phyloP scores from a whole-genome alignment of 352 stramenopile genomes.

The Phytophthora podocarpi region DNA sequence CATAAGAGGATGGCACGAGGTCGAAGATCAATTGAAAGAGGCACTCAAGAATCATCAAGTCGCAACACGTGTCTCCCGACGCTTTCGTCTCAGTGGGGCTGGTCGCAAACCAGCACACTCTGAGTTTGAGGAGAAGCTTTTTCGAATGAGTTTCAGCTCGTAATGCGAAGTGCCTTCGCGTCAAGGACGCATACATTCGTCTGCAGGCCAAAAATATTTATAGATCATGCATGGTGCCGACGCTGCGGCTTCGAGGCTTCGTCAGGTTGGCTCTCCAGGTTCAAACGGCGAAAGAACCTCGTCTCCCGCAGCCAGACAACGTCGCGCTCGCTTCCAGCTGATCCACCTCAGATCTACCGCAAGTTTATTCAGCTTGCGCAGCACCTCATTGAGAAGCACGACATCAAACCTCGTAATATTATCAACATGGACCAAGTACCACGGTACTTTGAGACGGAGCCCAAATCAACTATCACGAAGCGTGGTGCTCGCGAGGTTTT shows the following conservation, averaged over 20 bases:
- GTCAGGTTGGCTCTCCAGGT: neutral
- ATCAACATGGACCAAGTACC: too few relatives aligned
- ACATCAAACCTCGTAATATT: constrained; percentile 3
- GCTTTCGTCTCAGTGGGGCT: neutral
- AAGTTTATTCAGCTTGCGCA: constrained; percentile 7
- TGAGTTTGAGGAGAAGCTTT: neutral
- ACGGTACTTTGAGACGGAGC: constrained; percentile 11
- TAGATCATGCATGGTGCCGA: neutral
- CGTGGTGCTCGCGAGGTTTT: constrained; percentile 3
- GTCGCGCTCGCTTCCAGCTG: neutral
- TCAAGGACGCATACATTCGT: constrained; percentile 12
- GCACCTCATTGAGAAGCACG: neutral
- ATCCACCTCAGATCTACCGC: neutral
- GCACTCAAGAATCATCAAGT: neutral
- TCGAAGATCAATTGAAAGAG: neutral
- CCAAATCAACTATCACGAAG: constrained; percentile 1
- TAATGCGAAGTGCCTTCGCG: constrained; percentile 4
- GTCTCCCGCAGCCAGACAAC: constrained; percentile 1
- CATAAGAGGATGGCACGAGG: neutral
- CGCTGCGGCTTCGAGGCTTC: neutral
- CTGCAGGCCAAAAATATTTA: constrained; percentile 3
- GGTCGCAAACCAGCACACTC: neutral
- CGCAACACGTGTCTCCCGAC: neutral
- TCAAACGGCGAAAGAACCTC: neutral
- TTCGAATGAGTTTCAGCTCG: neutral